Evolutionary conservation across 2,329 filamentous ascomycete species (phyloP), one percentile per base, ranked within the genome.

Genomic region (Tolypocladium sp.): DNA sequence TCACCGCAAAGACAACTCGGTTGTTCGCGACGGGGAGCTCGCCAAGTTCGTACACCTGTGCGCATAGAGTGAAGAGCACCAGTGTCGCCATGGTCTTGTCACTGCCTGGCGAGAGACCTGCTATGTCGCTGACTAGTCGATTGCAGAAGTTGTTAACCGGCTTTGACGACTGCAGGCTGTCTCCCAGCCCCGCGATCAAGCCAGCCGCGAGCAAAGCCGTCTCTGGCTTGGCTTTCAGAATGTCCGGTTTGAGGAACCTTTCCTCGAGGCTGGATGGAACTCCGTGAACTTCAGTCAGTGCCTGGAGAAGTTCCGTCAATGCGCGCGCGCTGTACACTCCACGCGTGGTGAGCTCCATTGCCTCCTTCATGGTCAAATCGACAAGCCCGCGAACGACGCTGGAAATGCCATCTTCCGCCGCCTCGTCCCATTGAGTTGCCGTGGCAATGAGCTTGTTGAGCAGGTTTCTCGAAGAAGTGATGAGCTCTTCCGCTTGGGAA

Each of bases 1-100:
- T 90, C 49, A 93, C 84, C 10, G 93, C 86, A 73, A 96, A 94
- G 0, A 96, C 85, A 3, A 94, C 74, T 30, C 92, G 83, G 66
- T 92, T 86, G 52, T 81, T 83, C 1, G 82, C 80, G 1, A 86
- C 79, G 0, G 84, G 84, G 9, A 86, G 63, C 61, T 80, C 74
- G 2, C 77, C 81, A 0, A 70, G 55, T 30, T 80, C 77, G 61
- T 84, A 88, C 17, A 85, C 70, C 10, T 74, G 70, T 60, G 82
- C 70, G 59, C 76, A 79, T 9, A 80, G 72, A 22, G 85, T 81
- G 5, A 88, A 71, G 1, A 87, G 73, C 2, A 82, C 77, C 3
- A 88, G 70, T 0, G 74, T 76, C 35, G 74, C 69, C 17, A 82
- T 68, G 0, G 81, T 78, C 59, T 79, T 79, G 12, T 77, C 74